Evolutionary conservation across 2,329 filamentous ascomycete genomes (phyloP), one percentile per base, ranked within the genome.

Genomic region (Fusarium incarnatum): DNA sequence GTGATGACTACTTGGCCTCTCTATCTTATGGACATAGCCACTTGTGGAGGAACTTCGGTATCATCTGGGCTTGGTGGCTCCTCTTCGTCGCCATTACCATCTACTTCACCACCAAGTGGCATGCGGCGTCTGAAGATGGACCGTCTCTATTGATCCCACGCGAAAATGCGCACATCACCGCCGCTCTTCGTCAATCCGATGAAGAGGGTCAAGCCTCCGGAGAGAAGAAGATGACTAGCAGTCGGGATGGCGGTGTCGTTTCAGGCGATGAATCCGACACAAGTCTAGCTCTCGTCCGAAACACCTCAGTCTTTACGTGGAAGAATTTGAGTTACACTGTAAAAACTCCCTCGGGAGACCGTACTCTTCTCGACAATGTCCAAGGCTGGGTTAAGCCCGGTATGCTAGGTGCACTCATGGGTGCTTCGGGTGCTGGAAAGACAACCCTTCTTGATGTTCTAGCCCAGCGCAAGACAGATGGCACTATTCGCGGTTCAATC

Each of bases 381-480:
- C 89, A 94, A 70, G 94, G 93, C 5, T 97, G 91, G 89, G 91
- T 94, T 58, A 93, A 93, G 78, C 92, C 93, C 2, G 92, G 92
- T 47, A 94, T 90, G 68, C 80, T 94, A 22, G 93, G 90, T 5
- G 92, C 92, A 7, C 83, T 95, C n/a, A 93, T 94, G 92, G 91
- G 92, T 73, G 88, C 92, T 4, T 92, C 90, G 13, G 93, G 92
- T 70, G 93, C 94, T 18, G 93, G 94, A 54, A 97, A 97, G 80
- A 97, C 93, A 0, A 96, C 93, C 0, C 85, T 97, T 5, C 83
- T 97, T 9, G 94, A 97, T 78, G 92, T 94, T 4, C 85, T 97
- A 32, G 94, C 93, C 8, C 92, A 92, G 65, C 88, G 92, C 72
- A 91, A 92, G 62, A 94, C 91, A 1, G 92, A 93, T 80, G 93